These are phyloP conservation scores for Candolleomyces aberdarensis DNA, from an alignment of 768 basidiomycete genomes.

Conservation along the genomic window DNA sequence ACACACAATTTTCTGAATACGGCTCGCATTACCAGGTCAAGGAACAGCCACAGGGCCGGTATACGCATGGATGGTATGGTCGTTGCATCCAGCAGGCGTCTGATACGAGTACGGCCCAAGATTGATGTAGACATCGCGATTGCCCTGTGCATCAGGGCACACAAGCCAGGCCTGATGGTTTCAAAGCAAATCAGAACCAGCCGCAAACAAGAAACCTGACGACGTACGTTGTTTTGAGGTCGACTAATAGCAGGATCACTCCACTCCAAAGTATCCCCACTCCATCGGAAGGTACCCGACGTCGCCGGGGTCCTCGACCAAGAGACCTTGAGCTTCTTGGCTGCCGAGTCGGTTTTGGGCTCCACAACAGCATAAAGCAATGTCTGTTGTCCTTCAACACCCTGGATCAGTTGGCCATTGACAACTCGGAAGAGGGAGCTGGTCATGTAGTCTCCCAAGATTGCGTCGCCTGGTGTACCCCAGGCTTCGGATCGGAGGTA, in stretches of 20 bases:
- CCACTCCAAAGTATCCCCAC: slow-evolving; percentile 61
- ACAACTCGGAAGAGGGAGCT: slow-evolving; percentile 58
- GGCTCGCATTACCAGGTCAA: not conserved
- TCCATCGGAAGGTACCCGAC: slow-evolving; percentile 49
- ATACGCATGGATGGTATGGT: slow-evolving; percentile 60
- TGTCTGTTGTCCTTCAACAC: slow-evolving; percentile 29
- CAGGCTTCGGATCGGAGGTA: slow-evolving; percentile 52
- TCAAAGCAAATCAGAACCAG: no score
- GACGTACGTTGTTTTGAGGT: slow-evolving; percentile 49
- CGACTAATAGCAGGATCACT: slow-evolving; percentile 44
- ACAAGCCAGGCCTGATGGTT: slow-evolving; percentile 49
- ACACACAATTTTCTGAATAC: no score
- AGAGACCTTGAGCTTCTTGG: slow-evolving; percentile 44
- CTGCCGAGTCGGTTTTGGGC: slow-evolving; percentile 40
- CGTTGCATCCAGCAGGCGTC: slow-evolving; percentile 58
- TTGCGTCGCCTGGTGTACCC: slow-evolving; percentile 41
- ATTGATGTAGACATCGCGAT: slow-evolving; percentile 48
- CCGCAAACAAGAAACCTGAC: not conserved
- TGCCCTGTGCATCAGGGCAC: slow-evolving; percentile 45
- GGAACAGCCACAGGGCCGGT: slow-evolving; percentile 50
- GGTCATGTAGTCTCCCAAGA: slow-evolving; percentile 47
- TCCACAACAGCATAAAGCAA: slow-evolving; percentile 51
- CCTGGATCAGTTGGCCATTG: slow-evolving; percentile 53
- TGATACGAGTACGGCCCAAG: slow-evolving; percentile 51
- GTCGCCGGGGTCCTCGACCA: slow-evolving; percentile 48